A percentile compares a stretch with the other conserved stretches of the same genome.
These are phyloP conservation scores for Pseudogymnoascus sp. DNA, from an alignment of 2,329 filamentous ascomycete species.

Conservation along the genomic window DNA sequence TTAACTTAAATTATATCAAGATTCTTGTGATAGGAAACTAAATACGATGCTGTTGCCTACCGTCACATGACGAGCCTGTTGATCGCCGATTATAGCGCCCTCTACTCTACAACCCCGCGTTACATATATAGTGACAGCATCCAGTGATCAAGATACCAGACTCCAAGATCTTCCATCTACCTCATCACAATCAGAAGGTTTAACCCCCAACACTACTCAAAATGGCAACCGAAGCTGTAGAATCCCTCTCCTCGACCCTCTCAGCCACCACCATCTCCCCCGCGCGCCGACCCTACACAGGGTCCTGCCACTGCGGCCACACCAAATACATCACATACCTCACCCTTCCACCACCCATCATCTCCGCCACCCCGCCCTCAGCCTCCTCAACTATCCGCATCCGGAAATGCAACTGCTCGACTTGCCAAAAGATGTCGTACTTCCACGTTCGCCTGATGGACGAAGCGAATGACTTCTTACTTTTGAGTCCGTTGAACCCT, in stretches of 20 bases:
- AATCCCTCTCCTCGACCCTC: not conserved
- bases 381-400: slow-evolving; percentile 22
- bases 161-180: not conserved
- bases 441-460: slow-evolving; percentile 36
- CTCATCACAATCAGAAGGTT: too few species aligned
- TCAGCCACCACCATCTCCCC: slow-evolving; percentile 6
- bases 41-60: not conserved
- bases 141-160: not conserved
- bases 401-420: slow-evolving; percentile 38
- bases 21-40: not conserved
- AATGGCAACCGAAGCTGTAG: not conserved
- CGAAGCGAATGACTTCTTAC: slow-evolving; percentile 35
- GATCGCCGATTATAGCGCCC: not conserved
- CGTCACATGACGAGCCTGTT: not conserved
- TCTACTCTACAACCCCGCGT: slow-evolving; percentile 2
- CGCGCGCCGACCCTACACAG: slow-evolving; percentile 25
- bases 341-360: slow-evolving; percentile 30
- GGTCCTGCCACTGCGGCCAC: slow-evolving; percentile 40
- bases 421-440: slow-evolving; percentile 40
- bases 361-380: slow-evolving; percentile 24
- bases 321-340: slow-evolving; percentile 37
- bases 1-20: not conserved
- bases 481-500: slow-evolving; percentile 35
- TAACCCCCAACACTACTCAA: not conserved
- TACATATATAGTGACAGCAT: not conserved